phyloP scores from a whole-genome alignment of 2,329 filamentous ascomycete species.

The Venturia nashicola region DNA sequence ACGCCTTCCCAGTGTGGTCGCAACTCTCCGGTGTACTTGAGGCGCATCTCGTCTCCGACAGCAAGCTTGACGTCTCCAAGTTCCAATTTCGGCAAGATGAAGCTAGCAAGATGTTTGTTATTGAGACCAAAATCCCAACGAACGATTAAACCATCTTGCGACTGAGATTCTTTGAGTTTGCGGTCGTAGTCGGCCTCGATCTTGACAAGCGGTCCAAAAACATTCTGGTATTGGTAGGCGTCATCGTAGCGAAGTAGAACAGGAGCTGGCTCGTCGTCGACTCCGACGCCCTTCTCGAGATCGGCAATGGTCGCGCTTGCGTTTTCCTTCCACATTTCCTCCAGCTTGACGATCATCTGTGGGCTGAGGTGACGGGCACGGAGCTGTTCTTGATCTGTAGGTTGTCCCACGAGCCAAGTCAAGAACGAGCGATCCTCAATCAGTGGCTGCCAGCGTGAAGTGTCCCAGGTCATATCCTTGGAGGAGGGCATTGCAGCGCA shows the following conservation, averaged over 20 bases:
- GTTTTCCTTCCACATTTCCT: constrained; percentile 98
- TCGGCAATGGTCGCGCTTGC: constrained; percentile 77
- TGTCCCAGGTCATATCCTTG: constrained; percentile 99
- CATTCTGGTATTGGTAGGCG: constrained; percentile 96
- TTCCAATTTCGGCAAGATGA: constrained; percentile 92
- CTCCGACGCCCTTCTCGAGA: constrained; percentile 78
- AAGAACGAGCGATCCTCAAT: constrained; percentile 96
- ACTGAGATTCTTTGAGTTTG: constrained; percentile 96
- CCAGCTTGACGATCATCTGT: constrained; percentile 88
- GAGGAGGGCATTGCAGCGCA: constrained; percentile 90
- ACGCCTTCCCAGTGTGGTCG: constrained; percentile 92
- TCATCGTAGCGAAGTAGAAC: constrained; percentile 92
- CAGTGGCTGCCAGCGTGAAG: constrained; percentile 90
- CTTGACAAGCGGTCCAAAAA: constrained; percentile 94
- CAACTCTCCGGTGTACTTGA: constrained; percentile 91
- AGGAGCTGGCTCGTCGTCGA: constrained; percentile 89
- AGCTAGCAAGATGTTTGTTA: constrained; percentile 93
- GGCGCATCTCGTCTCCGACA: constrained; percentile 94
- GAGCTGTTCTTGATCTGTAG: constrained; percentile 89
- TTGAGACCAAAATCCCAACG: constrained; percentile 93
- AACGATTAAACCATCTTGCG: constrained; percentile 87
- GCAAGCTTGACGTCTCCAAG: constrained; percentile 95
- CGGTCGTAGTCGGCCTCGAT: constrained; percentile 99
- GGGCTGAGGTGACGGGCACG: constrained; percentile 86
- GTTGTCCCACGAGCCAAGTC: constrained; percentile 79